Percentiles rank a stretch among this genome's conserved stretches.
Conservation (phyloP, 164 flowering plant species). For the Echeveria elegans region DNA sequence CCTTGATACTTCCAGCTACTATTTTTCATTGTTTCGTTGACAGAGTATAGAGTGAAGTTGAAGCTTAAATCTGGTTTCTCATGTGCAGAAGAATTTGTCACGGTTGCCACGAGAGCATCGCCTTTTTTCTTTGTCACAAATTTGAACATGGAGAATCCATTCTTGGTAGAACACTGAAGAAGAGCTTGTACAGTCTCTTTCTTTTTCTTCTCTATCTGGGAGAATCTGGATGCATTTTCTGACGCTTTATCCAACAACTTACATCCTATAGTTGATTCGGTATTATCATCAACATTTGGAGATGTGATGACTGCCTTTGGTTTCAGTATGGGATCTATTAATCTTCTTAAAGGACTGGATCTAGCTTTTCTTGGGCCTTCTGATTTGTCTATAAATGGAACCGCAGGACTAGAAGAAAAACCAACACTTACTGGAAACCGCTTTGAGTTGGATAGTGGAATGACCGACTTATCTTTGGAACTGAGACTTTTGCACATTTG, state of each 20-base stretch:
- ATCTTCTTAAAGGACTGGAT: constrained; percentile 68
- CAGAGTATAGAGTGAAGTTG: constrained; percentile 49
- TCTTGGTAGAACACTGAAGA: constrained; percentile 37
- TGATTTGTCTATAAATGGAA: constrained; percentile 22
- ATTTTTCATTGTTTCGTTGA: constrained; percentile 55
- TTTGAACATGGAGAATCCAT: constrained; percentile 55
- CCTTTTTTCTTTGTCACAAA: constrained; percentile 37
- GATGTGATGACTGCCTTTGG: constrained; percentile 26
- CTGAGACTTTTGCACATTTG: constrained; percentile 59
- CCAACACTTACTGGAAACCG: constrained; percentile 18
- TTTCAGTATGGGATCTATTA: constrained; percentile 59
- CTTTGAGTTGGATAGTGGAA: constrained; percentile 35
- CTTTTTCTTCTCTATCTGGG: constrained; percentile 18
- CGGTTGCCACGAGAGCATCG: constrained; percentile 46
- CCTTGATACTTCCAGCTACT: constrained; percentile 61
- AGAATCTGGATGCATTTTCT: constrained; percentile 14
- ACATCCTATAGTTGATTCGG: constrained; percentile 19
- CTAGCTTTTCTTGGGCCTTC: constrained; percentile 31
- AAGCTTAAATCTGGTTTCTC: constrained; percentile 31
- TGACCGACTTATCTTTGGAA: constrained; percentile 42
- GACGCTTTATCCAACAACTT: constrained; percentile 12
- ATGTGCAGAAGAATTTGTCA: constrained; percentile 22
- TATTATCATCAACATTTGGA: constrained; percentile 17
- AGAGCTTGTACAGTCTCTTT: constrained; percentile 33
- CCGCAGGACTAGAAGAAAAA: constrained; percentile 40